A percentile compares a stretch with the other conserved stretches of the same genome.
Conservation (phyloP, 2,329 filamentous ascomycete genomes). For the Esteya vermicola region DNA sequence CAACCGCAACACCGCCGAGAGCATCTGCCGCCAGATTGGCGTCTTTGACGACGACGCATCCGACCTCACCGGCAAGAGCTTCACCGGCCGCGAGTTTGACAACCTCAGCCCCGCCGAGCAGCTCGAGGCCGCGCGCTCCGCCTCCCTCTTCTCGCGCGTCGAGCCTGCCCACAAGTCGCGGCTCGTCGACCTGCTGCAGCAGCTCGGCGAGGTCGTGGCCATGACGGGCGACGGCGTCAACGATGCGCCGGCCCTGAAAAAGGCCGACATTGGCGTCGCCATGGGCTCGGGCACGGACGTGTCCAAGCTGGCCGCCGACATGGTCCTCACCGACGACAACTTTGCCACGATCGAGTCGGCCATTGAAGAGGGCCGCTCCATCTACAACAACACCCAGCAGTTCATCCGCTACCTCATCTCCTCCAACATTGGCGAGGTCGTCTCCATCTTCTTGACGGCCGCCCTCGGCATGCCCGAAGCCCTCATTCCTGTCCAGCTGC, state of each 20-base stretch:
- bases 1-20: conserved; percentile 94
- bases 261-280: conserved; percentile 95
- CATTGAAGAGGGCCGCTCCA: conserved; percentile 91
- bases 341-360: conserved; percentile 95
- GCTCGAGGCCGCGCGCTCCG: conserved; percentile 67
- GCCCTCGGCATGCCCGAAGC: conserved; percentile 96
- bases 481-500: conserved; percentile 86
- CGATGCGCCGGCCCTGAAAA: conserved; percentile 93
- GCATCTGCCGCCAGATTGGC: conserved; percentile 93
- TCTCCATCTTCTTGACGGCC: conserved; percentile 96
- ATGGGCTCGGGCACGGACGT: conserved; percentile 99
- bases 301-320: conserved; percentile 89
- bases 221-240: conserved; percentile 99
- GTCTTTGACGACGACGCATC: conserved; percentile 66
- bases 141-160: conserved; percentile 88
- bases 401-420: conserved; percentile 99
- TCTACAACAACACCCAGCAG: conserved; percentile 99
- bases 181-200: conserved; percentile 90
- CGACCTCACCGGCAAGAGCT: conserved; percentile 82
- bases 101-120: conserved; percentile 65
- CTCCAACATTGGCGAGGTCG: conserved; percentile 97
- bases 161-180: conserved; percentile 96
- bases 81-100: conserved; percentile 89
- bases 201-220: conserved; percentile 83
- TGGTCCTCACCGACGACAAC: conserved; percentile 97